These are phyloP conservation scores for Coprinopsis strossmayeri DNA, from an alignment of 768 basidiomycete genomes.

Conservation along the genomic window DNA sequence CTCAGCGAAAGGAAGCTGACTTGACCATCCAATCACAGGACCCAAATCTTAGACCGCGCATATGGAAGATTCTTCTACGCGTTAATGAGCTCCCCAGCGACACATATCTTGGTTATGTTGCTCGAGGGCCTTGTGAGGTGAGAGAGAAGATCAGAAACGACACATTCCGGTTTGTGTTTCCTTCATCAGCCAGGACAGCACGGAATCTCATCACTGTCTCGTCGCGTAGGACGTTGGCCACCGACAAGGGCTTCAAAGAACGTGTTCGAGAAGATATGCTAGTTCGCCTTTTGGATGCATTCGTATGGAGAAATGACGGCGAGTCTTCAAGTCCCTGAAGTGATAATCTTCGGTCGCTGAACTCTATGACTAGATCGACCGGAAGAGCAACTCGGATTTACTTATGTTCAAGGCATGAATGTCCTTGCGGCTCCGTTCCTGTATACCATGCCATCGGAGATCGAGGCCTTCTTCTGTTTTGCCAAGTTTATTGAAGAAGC, in stretches of 20 bases:
- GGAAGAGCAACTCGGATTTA: conserved; percentile 76
- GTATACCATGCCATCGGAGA: conserved; percentile 93
- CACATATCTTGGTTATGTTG: conserved; percentile 70
- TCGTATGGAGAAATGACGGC: conserved; percentile 95
- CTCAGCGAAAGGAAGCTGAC: not conserved
- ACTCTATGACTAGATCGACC: conserved; percentile 49
- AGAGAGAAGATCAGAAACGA: conserved; percentile 94
- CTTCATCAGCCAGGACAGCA: not conserved
- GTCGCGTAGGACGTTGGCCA: conserved; percentile 68
- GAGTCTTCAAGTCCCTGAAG: conserved; percentile 6
- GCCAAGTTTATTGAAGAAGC: conserved; percentile 91
- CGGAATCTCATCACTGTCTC: not conserved
- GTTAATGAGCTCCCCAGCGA: conserved; percentile 76
- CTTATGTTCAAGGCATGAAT: conserved; percentile 99
- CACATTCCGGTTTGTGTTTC: conserved; percentile 69
- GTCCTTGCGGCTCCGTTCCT: conserved; percentile 97
- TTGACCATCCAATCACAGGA: conserved; percentile 40
- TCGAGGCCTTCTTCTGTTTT: conserved; percentile 98
- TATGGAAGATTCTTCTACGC: conserved; percentile 92
- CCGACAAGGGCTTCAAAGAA: conserved; percentile 96
- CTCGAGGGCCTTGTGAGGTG: conserved; percentile 80
- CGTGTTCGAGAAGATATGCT: conserved; percentile 96
- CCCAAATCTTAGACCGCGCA: conserved; percentile 74
- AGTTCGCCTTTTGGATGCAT: conserved; percentile 92
- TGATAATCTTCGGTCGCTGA: not conserved